Evolutionary conservation across 1,284 basidiomycete species (phyloP).

Genomic region (Stereum hirsutum): DNA sequence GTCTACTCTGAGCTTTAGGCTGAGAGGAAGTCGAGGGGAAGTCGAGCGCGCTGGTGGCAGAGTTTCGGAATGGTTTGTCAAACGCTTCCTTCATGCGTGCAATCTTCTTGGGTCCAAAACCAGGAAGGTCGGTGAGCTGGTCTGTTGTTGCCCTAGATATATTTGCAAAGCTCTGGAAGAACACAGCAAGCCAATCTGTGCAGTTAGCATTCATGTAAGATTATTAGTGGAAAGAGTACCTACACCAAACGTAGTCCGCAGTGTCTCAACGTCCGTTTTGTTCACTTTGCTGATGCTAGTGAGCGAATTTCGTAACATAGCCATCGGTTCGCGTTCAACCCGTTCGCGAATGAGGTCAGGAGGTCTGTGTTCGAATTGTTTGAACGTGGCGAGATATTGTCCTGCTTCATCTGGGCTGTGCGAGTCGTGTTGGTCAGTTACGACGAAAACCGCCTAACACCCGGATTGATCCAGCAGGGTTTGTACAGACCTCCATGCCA

Average conservation of each 20-base stretch:
- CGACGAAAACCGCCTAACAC: no score
- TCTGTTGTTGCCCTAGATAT: slow-evolving; percentile 70
- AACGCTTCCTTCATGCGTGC: slow-evolving; percentile 74
- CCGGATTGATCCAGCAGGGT: neutral
- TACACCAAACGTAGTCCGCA: slow-evolving; percentile 91
- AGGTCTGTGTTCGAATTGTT: slow-evolving; percentile 89
- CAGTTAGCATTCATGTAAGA: neutral
- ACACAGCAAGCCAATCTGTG: neutral
- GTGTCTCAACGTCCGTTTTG: slow-evolving; percentile 93
- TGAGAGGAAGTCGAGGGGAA: no score
- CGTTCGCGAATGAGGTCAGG: slow-evolving; percentile 94
- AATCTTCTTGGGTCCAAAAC: slow-evolving; percentile 93
- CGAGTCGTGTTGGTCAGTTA: slow-evolving; percentile 1
- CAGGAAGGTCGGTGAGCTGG: slow-evolving; percentile 77
- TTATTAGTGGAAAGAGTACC: slow-evolving; percentile 26
- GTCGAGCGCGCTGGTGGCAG: slow-evolving; percentile 42
- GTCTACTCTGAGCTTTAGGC: neutral
- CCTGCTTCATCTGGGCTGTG: slow-evolving; percentile 84
- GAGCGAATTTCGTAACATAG: slow-evolving; percentile 77
- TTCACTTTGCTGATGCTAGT: slow-evolving; percentile 93
- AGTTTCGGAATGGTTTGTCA: slow-evolving; percentile 66
- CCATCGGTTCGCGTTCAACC: slow-evolving; percentile 80
- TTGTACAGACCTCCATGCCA: slow-evolving; percentile 79
- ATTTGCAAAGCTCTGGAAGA: slow-evolving; percentile 69
- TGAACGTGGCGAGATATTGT: slow-evolving; percentile 86